phyloP scores from a whole-genome alignment of 768 basidiomycete genomes.

The Termitomyces sp. region DNA sequence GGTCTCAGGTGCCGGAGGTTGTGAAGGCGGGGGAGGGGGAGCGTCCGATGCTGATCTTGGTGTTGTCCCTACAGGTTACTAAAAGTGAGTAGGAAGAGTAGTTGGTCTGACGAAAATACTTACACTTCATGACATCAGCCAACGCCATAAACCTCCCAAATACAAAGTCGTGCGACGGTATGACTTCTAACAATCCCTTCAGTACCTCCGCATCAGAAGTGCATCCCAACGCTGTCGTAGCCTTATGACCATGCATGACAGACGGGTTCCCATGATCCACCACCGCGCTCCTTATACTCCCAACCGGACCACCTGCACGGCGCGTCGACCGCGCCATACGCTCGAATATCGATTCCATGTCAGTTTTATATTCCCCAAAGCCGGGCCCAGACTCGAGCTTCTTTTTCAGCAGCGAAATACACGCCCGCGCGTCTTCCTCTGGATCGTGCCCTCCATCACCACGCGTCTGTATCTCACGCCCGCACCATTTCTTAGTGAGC shows the following conservation, averaged over 20 bases:
- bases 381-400: conserved; percentile 74
- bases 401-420: conserved; percentile 74
- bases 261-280: conserved; percentile 83
- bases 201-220: conserved; percentile 73
- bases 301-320: conserved; percentile 27
- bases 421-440: conserved; percentile 90
- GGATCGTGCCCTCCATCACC: conserved; percentile 91
- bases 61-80: conserved; percentile 47
- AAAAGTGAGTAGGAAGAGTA: not conserved
- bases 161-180: conserved; percentile 68
- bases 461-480: conserved; percentile 78
- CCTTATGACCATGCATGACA: conserved; percentile 82
- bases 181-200: conserved; percentile 52
- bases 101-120: conserved; percentile 20
- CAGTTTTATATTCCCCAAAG: conserved; percentile 83
- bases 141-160: conserved; percentile 83
- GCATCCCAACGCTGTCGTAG: conserved; percentile 71
- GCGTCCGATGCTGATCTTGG: conserved; percentile 41
- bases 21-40: conserved; percentile 18
- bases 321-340: conserved; percentile 55
- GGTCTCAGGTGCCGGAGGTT: conserved; percentile 27
- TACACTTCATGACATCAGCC: conserved; percentile 80
- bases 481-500: conserved; percentile 92
- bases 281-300: conserved; percentile 54
- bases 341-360: conserved; percentile 86